Conservation (phyloP, 2,329 filamentous ascomycete species). For the Botrytis medusae region DNA sequence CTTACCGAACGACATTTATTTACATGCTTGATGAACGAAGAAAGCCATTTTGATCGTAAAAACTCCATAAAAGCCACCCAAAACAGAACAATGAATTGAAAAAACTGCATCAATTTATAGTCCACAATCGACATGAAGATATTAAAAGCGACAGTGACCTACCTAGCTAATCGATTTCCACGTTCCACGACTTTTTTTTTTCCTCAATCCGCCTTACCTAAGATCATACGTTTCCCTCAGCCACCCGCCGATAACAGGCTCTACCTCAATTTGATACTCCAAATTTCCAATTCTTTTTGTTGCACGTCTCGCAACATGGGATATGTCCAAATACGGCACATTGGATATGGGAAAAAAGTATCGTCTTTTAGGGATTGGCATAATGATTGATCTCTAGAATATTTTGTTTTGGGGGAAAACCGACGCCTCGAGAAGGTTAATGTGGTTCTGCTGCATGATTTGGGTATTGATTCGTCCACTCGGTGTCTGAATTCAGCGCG, state of each 20-base stretch:
- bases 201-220: constrained; percentile 1
- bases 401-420: neutral
- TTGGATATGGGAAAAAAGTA: neutral
- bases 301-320: constrained; percentile 22
- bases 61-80: neutral
- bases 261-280: neutral
- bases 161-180: neutral
- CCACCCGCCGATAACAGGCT: constrained; percentile 8
- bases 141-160: neutral
- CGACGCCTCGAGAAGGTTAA: neutral
- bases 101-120: neutral
- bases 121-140: neutral
- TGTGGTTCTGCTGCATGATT: constrained; percentile 5
- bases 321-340: constrained; percentile 12
- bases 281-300: constrained; percentile 4
- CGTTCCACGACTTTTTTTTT: constrained; percentile 5
- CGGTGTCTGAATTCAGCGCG: neutral
- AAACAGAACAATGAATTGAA: neutral
- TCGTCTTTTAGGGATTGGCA: constrained; percentile 4
- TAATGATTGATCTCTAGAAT: neutral
- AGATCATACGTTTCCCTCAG: constrained; percentile 8
- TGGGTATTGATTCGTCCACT: neutral
- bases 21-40: neutral
- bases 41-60: neutral
- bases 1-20: neutral